Evolutionary conservation across 108 stramenopile genomes (phyloP).

Genomic region (Nitzschia sp.): DNA sequence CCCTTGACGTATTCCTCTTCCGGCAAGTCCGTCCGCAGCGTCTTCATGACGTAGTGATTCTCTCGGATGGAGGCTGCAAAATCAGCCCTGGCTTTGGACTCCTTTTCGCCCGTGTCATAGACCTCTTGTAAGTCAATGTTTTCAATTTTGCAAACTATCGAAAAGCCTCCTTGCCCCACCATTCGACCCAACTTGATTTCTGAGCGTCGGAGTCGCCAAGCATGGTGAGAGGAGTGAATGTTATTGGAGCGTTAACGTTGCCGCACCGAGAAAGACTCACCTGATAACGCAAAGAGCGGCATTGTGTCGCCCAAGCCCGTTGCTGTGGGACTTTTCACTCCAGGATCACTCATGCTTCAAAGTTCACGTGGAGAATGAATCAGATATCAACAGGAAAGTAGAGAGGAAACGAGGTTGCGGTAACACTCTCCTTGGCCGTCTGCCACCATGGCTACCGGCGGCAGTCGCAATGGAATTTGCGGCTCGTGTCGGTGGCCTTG

Average conservation of each 20-base stretch:
- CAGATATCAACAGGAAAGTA: too few relatives aligned
- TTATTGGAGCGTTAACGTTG: neutral
- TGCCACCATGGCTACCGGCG: too few relatives aligned
- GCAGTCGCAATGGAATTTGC: too few relatives aligned
- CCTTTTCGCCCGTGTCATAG: slow-evolving; percentile 64
- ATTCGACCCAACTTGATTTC: slow-evolving; percentile 68
- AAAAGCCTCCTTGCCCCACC: slow-evolving; percentile 81
- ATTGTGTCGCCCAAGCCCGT: neutral
- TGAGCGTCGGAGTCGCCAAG: neutral
- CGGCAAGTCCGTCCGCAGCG: slow-evolving; percentile 73
- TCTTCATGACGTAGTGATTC: slow-evolving; percentile 72
- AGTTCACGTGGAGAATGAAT: too few relatives aligned
- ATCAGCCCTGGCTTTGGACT: slow-evolving; percentile 43
- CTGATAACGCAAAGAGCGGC: slow-evolving; percentile 10
- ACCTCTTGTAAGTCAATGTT: slow-evolving; percentile 67
- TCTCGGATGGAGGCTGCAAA: slow-evolving; percentile 45
- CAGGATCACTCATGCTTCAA: neutral
- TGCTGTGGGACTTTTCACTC: neutral
- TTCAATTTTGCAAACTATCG: slow-evolving; percentile 64
- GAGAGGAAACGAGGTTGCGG: too few relatives aligned
- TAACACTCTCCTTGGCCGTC: too few relatives aligned
- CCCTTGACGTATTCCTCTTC: slow-evolving; percentile 87
- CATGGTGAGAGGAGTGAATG: neutral
- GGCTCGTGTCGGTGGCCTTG: too few relatives aligned
- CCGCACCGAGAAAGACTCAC: slow-evolving; percentile 2